Evolutionary conservation across 441 rosid species (phyloP).

Genomic region (Jatropha podagrica): DNA sequence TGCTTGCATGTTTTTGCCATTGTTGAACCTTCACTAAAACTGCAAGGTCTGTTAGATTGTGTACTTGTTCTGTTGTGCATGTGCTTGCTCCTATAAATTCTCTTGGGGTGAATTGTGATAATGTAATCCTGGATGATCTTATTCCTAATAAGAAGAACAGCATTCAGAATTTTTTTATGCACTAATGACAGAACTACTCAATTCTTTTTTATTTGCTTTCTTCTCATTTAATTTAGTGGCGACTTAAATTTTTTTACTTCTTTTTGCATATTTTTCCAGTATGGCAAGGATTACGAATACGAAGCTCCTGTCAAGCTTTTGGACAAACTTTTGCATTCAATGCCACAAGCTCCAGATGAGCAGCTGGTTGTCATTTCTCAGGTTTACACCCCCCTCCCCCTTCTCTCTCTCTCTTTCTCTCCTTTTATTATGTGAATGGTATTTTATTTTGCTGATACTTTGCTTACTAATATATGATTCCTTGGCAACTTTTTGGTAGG

Average conservation of each 20-base stretch:
- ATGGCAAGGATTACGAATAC: slow-evolving; percentile 88
- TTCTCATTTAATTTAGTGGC: background rate
- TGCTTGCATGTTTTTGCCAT: background rate
- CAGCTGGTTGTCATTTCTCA: slow-evolving; percentile 95
- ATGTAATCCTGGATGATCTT: background rate
- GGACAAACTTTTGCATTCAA: slow-evolving; percentile 78
- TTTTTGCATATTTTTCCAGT: slow-evolving; percentile 45
- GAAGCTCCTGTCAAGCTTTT: slow-evolving; percentile 93
- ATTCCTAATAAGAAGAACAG: background rate
- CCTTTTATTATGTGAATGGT: background rate
- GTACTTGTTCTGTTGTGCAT: background rate
- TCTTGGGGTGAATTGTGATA: background rate
- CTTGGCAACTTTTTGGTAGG: slow-evolving; percentile 41
- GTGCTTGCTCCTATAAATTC: background rate
- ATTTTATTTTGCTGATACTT: background rate
- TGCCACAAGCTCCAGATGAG: slow-evolving; percentile 85
- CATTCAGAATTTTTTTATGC: background rate
- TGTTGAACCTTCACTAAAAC: background rate
- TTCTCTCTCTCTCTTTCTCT: background rate
- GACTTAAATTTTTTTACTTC: background rate
- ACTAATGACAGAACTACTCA: background rate
- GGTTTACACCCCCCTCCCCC: slow-evolving; percentile 34
- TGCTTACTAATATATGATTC: slow-evolving; percentile 12
- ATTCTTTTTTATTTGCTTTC: background rate
- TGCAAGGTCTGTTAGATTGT: background rate